Evolutionary conservation across 257 asterid species (phyloP).

Genomic region (Nicotiana tomentosiformis): DNA sequence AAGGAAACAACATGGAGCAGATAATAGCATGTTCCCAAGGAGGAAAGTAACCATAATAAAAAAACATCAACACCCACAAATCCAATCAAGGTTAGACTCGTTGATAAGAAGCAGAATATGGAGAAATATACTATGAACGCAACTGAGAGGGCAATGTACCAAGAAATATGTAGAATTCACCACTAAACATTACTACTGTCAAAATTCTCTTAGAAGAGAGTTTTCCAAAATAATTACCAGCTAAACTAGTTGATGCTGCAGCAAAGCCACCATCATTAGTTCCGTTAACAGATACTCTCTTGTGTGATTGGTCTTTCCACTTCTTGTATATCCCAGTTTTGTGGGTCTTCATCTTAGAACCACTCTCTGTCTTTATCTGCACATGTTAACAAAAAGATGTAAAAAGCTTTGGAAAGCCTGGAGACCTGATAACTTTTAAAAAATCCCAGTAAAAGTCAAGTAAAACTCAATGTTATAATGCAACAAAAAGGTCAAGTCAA

Average conservation of each 20-base stretch:
- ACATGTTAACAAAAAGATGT: constrained; percentile 7
- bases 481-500: background rate
- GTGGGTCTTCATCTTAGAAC: constrained; percentile 54
- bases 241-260: constrained; percentile 42
- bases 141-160: background rate
- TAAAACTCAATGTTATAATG: background rate
- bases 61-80: background rate
- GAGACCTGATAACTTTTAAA: background rate
- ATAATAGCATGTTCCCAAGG: background rate
- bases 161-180: background rate
- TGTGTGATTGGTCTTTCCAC: constrained; percentile 77
- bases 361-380: constrained; percentile 90
- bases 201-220: background rate
- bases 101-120: background rate
- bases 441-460: background rate
- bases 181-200: background rate
- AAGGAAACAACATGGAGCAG: background rate
- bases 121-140: background rate
- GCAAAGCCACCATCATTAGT: constrained; percentile 29
- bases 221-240: constrained; percentile 38
- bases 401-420: background rate
- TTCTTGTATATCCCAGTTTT: constrained; percentile 78
- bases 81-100: background rate
- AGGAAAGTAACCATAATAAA: background rate
- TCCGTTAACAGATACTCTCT: constrained; percentile 50